phyloP scores from a whole-genome alignment of 306 rosid genomes.

The Hippophae gyantsensis region DNA sequence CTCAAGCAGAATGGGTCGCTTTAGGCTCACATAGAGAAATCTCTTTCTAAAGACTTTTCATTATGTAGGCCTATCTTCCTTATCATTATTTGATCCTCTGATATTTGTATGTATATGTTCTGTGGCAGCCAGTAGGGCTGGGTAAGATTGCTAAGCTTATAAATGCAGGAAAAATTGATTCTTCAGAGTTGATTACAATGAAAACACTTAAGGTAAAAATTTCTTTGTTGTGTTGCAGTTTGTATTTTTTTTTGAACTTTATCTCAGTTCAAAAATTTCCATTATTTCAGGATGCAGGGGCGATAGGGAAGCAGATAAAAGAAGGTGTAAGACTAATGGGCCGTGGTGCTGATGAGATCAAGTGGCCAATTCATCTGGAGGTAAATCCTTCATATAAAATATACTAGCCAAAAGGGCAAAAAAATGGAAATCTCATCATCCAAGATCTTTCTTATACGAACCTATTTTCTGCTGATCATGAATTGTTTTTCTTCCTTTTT shows the following conservation, averaged over 20 bases:
- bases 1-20: too few species aligned
- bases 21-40: too few species aligned
- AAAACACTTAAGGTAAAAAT: constrained; percentile 78
- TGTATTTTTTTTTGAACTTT: constrained; percentile 16
- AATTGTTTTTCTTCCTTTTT: not conserved
- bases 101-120: constrained; percentile 8
- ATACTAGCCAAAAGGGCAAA: not conserved
- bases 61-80: not conserved
- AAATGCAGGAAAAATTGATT: constrained; percentile 83
- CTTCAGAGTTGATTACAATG: constrained; percentile 83
- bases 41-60: too few species aligned
- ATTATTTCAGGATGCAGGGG: constrained; percentile 67
- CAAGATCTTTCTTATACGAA: not conserved
- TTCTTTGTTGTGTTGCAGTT: constrained; percentile 13
- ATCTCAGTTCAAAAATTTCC: constrained; percentile 21
- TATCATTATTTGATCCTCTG: constrained; percentile 10
- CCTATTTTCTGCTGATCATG: constrained; percentile 2
- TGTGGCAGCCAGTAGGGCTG: constrained; percentile 76
- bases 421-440: too few species aligned
- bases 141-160: constrained; percentile 77
- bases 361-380: constrained; percentile 95
- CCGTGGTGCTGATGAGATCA: constrained; percentile 79
- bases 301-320: constrained; percentile 79
- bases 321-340: constrained; percentile 96
- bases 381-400: constrained; percentile 26